Evolutionary conservation across 2,329 filamentous ascomycete species (phyloP).

Genomic region (Claviceps spartinae): DNA sequence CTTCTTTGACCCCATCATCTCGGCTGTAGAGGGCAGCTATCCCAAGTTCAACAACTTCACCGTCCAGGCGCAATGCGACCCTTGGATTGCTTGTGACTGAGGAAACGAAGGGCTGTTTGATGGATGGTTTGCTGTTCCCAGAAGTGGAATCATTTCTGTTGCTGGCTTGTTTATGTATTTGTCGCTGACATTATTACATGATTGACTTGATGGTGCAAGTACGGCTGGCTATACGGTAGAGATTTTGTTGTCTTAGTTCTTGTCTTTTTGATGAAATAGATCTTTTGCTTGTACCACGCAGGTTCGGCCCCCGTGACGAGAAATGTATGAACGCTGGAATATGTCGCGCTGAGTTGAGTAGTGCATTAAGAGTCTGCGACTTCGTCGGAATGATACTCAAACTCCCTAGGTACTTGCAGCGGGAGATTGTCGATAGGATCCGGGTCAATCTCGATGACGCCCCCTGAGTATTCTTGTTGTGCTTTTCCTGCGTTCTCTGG

Average conservation of each 20-base stretch:
- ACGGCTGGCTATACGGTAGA: conserved; percentile 8
- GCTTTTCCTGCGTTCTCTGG: no score
- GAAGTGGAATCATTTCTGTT: not conserved
- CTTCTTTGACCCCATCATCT: conserved; percentile 25
- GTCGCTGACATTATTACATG: conserved; percentile 3
- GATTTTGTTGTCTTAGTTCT: conserved; percentile 6
- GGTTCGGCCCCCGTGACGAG: not conserved
- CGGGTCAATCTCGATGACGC: conserved; percentile 10
- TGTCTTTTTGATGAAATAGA: conserved; percentile 5
- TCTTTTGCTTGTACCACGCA: conserved; percentile 3
- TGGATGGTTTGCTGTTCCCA: conserved; percentile 3
- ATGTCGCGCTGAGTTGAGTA: not conserved
- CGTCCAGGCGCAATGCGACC: conserved; percentile 23
- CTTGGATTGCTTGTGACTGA: conserved; percentile 24
- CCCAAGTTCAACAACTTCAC: conserved; percentile 25
- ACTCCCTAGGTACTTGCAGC: conserved; percentile 10
- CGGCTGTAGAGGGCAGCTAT: conserved; percentile 24
- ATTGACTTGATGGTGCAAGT: conserved; percentile 6
- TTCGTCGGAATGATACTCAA: conserved; percentile 14
- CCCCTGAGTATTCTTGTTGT: not conserved
- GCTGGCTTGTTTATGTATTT: conserved; percentile 2
- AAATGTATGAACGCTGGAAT: not conserved
- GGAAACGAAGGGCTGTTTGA: not conserved
- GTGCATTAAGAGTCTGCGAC: not conserved
- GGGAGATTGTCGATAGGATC: conserved; percentile 8